Evolutionary conservation across 768 basidiomycete genomes (phyloP), one percentile per base, ranked within the genome.

Genomic region (Cystobasidium tubakii): DNA sequence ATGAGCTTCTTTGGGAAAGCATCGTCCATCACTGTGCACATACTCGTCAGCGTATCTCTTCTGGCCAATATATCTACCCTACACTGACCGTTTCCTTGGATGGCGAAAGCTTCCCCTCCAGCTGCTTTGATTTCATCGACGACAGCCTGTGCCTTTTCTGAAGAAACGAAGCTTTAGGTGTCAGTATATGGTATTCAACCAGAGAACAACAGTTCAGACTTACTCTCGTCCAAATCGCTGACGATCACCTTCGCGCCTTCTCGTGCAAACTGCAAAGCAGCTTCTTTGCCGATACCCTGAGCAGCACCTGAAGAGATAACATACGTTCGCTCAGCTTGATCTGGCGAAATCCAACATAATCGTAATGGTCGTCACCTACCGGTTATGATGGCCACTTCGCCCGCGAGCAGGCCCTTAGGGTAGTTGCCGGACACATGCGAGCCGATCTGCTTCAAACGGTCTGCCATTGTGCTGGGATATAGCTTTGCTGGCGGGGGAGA

Each of bases 221-320:
- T n/a, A 77, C 76, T 85, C 57, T 84, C 87, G 78, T 92, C 91
- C 75, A 92, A 87, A 88, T 92, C 91, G 85, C 88, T 87, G 64
- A 89, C 88, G 76, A 92, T 90, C 64, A 92, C 87, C 79, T 89
- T 92, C 19, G 91, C 90, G 21, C 91, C 91, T 79, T 92, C 91
- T 75, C 87, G 87, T 3, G 90, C 88, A 77, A 91, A 92, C 50
- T 90, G 83, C 36, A 91, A 82, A 0, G 91, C 91, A 44, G 86
- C 84, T 34, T 88, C 86, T 57, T 85, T 85, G 1, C 91, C 91
- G 73, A 92, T 92, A 75, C 90, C 91, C 87, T 92, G 80, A 0
- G 75, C 74, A 50, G 66, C 77, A 43, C 76, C 66, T 50, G 54
- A 25, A 25, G 71, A 36, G 70, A 73, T 69, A 60, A 69, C 73